These are phyloP conservation scores for Logfia minima DNA, from an alignment of 129 eudicot genomes.

Conservation along the genomic window DNA sequence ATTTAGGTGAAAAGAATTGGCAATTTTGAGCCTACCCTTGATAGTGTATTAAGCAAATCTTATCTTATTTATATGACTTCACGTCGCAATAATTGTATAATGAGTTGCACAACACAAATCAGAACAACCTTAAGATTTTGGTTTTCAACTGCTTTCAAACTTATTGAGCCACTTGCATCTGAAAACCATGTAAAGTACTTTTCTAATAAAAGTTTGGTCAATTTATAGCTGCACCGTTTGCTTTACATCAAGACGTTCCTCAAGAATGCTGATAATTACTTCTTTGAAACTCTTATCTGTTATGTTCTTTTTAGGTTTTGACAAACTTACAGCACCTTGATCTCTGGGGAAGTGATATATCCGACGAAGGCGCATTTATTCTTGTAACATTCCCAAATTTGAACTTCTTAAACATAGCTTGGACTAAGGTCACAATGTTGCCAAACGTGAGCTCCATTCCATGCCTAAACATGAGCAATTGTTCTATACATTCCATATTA, in stretches of 20 bases:
- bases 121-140: background rate
- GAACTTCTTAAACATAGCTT: conserved; percentile 67
- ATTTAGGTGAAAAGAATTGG: too few species aligned
- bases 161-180: background rate
- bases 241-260: background rate
- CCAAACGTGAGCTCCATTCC: conserved; percentile 53
- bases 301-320: conserved; percentile 49
- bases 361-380: conserved; percentile 54
- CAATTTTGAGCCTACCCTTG: too few species aligned
- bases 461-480: conserved; percentile 81
- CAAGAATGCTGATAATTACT: background rate
- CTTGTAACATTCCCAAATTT: conserved; percentile 55
- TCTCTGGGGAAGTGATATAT: conserved; percentile 84
- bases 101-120: background rate
- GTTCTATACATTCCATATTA: conserved; percentile 59
- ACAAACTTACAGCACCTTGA: conserved; percentile 75
- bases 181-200: background rate
- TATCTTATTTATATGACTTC: too few species aligned
- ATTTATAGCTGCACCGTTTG: background rate
- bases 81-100: background rate
- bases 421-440: conserved; percentile 72
- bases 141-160: too few species aligned
- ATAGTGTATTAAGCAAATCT: too few species aligned
- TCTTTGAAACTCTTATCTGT: background rate
- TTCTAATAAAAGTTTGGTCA: background rate